phyloP scores from a whole-genome alignment of 148 eudicot species.

The Rhododendron vialii region DNA sequence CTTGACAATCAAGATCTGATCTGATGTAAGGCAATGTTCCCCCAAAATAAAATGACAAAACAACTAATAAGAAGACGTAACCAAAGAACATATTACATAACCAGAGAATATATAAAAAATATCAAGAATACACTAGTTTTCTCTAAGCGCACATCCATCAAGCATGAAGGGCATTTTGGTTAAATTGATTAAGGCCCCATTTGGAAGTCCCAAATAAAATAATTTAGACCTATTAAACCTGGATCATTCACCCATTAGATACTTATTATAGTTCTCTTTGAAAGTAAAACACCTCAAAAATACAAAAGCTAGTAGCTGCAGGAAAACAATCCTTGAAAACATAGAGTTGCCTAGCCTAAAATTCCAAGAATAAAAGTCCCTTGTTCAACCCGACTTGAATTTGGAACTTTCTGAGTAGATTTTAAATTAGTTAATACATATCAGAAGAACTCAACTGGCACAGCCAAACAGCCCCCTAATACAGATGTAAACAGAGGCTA shows the following conservation, averaged over 20 bases:
- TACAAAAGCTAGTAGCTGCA: neutral
- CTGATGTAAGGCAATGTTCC: neutral
- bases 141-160: neutral
- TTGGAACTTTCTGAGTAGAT: neutral
- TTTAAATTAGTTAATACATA: neutral
- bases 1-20: neutral
- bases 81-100: neutral
- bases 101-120: neutral
- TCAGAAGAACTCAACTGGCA: neutral
- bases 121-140: neutral
- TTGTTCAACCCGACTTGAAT: neutral
- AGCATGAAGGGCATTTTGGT: neutral
- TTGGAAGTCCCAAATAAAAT: neutral
- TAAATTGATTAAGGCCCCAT: neutral
- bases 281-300: neutral
- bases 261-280: neutral
- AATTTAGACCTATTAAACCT: neutral
- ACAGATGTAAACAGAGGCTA: neutral
- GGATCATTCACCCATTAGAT: neutral
- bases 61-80: neutral
- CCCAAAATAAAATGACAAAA: neutral
- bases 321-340: neutral
- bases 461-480: neutral
- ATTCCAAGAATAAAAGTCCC: neutral
- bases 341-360: neutral